Base-by-base conservation (phyloP, 2,329 filamentous ascomycete species). In the Scytalidium sp. region DNA sequence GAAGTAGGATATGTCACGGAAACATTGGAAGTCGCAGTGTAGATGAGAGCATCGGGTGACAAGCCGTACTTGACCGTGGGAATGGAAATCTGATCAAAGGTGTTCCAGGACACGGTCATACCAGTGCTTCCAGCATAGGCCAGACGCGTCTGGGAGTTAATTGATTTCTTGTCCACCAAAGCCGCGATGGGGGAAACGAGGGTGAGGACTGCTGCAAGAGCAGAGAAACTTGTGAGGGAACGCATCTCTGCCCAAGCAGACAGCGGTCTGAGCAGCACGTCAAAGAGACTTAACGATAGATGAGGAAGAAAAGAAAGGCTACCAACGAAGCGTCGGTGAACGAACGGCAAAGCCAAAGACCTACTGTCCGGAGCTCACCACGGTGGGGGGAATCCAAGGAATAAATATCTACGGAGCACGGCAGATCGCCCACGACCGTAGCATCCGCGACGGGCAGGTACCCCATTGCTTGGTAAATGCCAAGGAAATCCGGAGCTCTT, bases 81-180 rank as follows among this genome's bases (percentile, higher is more conserved):
- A 10, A 41, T 45, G 5, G 45, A 21, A 23, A 66, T 44, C 21
- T 63, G 51, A n/a, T 58, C 45, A 41, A 64, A 60, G 3, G 65
- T 70, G 49, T 69, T 69, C 67, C 66, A 69, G 52, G 60, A 60
- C 19, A 63, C 58, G 19, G 56, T 50, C 60, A 64, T 63, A 20
- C 63, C 60, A 1, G 63, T 55, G 43, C 60, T 25, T 8, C 49
- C 49, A 41, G 49, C 43, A 32, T 50, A 50, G 20, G 49, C 49
- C 5, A 50, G 39, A n/a, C 49, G 43, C 22, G 46, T 36, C 43
- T 50, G 49, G 22, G 49, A 50, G 23, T 50, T 50, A 19, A 50
- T 46, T 15, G 44, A 8, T n/a, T 36, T 36, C 32, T 36, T 36
- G 32, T 36, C 32, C 8, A 36, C 41, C 21, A 41, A 36, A 32